Evolutionary conservation across 345 rosid species (phyloP).

Genomic region (Psidium friedrichsthalianum): DNA sequence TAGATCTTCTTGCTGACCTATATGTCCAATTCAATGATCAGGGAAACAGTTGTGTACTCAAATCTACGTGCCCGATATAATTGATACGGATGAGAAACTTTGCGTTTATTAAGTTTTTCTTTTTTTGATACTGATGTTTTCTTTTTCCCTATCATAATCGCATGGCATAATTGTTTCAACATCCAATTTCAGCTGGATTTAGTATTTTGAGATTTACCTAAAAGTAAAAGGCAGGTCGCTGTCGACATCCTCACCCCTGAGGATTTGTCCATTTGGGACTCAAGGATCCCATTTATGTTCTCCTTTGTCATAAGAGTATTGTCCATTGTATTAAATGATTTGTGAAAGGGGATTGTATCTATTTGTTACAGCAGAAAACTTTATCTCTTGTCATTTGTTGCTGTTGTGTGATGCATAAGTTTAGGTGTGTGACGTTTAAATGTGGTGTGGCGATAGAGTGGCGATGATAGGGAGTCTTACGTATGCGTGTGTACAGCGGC

Average conservation of each 20-base stretch:
- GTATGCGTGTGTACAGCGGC: no score
- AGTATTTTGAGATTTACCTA: constrained; percentile 17
- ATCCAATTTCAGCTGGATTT: constrained; percentile 35
- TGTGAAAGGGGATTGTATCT: no score
- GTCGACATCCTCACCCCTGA: constrained; percentile 23
- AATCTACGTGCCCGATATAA: neutral
- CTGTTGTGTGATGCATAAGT: no score
- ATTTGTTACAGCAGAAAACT: no score
- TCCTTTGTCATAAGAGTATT: no score
- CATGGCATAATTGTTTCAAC: neutral
- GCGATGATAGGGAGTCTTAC: no score
- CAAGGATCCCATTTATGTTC: constrained; percentile 32
- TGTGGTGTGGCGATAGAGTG: no score
- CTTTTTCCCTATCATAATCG: neutral
- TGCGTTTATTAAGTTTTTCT: neutral
- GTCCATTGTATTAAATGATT: no score
- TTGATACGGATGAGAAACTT: neutral
- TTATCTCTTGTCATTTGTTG: no score
- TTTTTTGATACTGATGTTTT: neutral
- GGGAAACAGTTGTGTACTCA: neutral
- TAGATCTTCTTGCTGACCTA: neutral
- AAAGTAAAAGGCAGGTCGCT: constrained; percentile 15
- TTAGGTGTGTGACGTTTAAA: no score
- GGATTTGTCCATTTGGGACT: constrained; percentile 27
- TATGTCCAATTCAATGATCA: neutral